phyloP scores from a whole-genome alignment of 441 rosid species.

The Adansonia gregorii region DNA sequence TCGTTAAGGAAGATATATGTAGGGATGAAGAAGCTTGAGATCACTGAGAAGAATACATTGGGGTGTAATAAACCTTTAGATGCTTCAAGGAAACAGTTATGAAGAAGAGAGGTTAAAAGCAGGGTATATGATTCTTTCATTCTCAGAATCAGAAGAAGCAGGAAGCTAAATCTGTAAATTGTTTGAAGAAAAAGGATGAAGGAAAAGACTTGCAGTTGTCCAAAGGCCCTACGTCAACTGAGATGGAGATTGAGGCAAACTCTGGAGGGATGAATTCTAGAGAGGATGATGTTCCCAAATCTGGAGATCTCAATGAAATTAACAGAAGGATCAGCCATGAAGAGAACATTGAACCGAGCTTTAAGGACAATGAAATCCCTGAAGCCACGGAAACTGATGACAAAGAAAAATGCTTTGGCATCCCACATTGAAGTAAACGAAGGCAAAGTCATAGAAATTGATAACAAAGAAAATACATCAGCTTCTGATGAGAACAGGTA shows the following conservation, averaged over 20 bases:
- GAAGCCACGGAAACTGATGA: conserved; percentile 32
- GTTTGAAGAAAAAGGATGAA: conserved; percentile 41
- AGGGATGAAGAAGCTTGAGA: conserved; percentile 73
- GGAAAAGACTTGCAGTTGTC: conserved; percentile 26
- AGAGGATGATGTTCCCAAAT: conserved; percentile 3
- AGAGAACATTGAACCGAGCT: not conserved
- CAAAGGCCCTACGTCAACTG: conserved; percentile 28
- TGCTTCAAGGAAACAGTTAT: conserved; percentile 44
- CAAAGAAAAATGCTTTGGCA: conserved; percentile 37
- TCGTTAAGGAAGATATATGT: conserved; percentile 54
- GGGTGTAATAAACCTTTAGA: conserved; percentile 40
- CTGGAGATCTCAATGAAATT: conserved; percentile 22
- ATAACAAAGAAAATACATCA: conserved; percentile 54
- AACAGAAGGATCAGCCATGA: not conserved
- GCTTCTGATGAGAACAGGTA: conserved; percentile 64
- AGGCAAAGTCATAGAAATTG: conserved; percentile 27
- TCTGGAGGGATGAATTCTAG: conserved; percentile 7
- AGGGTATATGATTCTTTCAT: conserved; percentile 71
- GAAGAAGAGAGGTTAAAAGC: conserved; percentile 82
- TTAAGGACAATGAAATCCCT: not conserved
- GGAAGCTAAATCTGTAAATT: conserved; percentile 36
- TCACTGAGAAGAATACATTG: conserved; percentile 41
- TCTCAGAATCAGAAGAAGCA: conserved; percentile 39
- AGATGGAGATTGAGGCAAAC: not conserved
- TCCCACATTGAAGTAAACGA: conserved; percentile 22